Evolutionary conservation across 202 grass and related monocot genomes (phyloP), one percentile per base, ranked within the genome.

Genomic region (Elaeis oleifera): DNA sequence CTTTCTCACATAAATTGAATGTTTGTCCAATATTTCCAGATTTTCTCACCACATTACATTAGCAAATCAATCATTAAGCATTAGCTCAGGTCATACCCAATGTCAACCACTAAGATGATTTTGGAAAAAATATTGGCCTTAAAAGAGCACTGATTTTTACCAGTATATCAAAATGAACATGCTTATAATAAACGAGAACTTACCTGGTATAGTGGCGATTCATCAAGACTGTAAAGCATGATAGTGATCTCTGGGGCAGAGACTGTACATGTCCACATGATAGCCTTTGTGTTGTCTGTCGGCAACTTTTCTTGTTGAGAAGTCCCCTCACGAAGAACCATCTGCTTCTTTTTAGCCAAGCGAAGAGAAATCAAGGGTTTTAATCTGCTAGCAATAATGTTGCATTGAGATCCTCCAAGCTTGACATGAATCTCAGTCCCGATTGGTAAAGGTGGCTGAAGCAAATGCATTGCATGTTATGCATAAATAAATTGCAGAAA

Each of bases 371-470:
- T 71, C 71, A 88, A 63, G 61, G 92, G 87, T 66, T 76, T 80
- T 73, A 97, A 84, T 83, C 81, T 97, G 84, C 81, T 85, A 67
- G 85, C 69, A 84, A 86, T 83, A 60, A 97, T 57, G 56, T 97
- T 97, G 71, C 84, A 89, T 64, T 79, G 78, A 18, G 56, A 80
- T 14, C 87, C 84, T 69, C 71, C 81, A 56, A 97, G 84, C 67
- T 89, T 97, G 68, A 86, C 72, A 79, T 91, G 80, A 69, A 85
- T 76, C 71, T 97, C 87, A 54, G 82, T 82, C 80, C 60, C 80
- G 71, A 97, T 76, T 60, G 84, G 81, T 50, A 56, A 71, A 68
- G 78, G 52, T 59, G 78, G 60, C 91, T 96, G 79, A 73, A 80
- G 19, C 8, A 75, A 60, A 66, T 4, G 27, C 65, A 68, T 19